phyloP scores from a whole-genome alignment of 1,139 yeast species.

The Citeromyces siamensis region DNA sequence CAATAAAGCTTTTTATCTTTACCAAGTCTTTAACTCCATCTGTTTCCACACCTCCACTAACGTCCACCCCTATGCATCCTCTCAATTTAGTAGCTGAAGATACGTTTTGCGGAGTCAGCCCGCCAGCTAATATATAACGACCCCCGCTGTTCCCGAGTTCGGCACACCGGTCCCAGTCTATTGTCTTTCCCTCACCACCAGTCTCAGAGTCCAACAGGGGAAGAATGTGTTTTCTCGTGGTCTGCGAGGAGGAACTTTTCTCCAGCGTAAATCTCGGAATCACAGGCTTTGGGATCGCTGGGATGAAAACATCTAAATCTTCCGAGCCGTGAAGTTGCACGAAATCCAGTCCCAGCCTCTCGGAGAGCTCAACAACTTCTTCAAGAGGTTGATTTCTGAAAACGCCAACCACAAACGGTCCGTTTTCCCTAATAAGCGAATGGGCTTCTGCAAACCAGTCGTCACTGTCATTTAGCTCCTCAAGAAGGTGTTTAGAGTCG shows the following conservation, averaged over 20 bases:
- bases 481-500: background rate
- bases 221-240: conserved; percentile 30
- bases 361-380: conserved; percentile 38
- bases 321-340: conserved; percentile 90
- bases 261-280: conserved; percentile 50
- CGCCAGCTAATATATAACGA: conserved; percentile 74
- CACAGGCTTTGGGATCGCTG: conserved; percentile 40
- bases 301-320: conserved; percentile 39
- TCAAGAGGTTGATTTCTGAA: conserved; percentile 70
- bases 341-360: conserved; percentile 47
- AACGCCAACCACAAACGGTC: conserved; percentile 82
- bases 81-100: conserved; percentile 28
- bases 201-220: conserved; percentile 76
- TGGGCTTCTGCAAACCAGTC: conserved; percentile 26
- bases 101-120: conserved; percentile 69
- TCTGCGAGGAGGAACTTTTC: conserved; percentile 12
- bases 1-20: conserved; percentile 49
- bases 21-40: conserved; percentile 55
- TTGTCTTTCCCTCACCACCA: conserved; percentile 81
- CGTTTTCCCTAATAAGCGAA: conserved; percentile 27
- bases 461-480: conserved; percentile 8
- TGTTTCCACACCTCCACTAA: conserved; percentile 90
- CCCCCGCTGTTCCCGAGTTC: conserved; percentile 29
- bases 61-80: conserved; percentile 81
- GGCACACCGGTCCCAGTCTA: conserved; percentile 55